Evolutionary conservation across 2,329 filamentous ascomycete genomes (phyloP).

Genomic region (Allantophomopsis cytisporea): DNA sequence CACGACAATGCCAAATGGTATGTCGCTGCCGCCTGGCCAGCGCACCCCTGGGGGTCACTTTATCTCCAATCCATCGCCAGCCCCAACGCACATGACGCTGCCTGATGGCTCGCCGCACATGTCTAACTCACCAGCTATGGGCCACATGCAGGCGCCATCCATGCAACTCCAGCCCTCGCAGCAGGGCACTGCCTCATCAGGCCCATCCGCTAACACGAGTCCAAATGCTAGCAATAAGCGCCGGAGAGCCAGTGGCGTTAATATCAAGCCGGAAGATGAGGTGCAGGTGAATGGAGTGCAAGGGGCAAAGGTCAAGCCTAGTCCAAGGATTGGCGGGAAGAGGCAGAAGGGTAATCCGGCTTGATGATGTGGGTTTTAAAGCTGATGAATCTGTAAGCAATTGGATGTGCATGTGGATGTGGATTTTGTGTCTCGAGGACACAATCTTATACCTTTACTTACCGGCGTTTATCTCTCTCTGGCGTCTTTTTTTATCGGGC

Average conservation of each 20-base stretch:
- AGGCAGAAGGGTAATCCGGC: conserved; percentile 19
- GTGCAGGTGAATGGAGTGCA: conserved; percentile 13
- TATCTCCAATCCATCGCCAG: conserved; percentile 44
- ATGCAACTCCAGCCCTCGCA: conserved; percentile 58
- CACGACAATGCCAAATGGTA: conserved; percentile 2
- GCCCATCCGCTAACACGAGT: conserved; percentile 50
- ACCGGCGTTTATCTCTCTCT: too few relatives aligned
- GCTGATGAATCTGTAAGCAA: too few relatives aligned
- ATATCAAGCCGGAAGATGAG: conserved; percentile 20
- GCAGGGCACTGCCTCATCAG: conserved; percentile 52
- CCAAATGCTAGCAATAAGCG: conserved; percentile 23
- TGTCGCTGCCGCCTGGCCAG: conserved; percentile 7
- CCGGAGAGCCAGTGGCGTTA: conserved; percentile 19
- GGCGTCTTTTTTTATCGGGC: too few relatives aligned
- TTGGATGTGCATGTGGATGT: too few relatives aligned
- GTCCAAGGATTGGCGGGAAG: conserved; percentile 22
- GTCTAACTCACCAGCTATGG: conserved; percentile 42
- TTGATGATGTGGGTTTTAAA: conserved; percentile 4
- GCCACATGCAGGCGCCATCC: conserved; percentile 47
- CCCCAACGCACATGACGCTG: conserved; percentile 42
- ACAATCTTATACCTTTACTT: too few relatives aligned
- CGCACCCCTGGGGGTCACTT: conserved; percentile 25
- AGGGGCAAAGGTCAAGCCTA: conserved; percentile 21
- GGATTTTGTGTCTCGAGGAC: too few relatives aligned
- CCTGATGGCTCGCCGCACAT: conserved; percentile 45